Conservation (phyloP, 1,139 yeast genomes). For the Pneumocystis carinii region DNA sequence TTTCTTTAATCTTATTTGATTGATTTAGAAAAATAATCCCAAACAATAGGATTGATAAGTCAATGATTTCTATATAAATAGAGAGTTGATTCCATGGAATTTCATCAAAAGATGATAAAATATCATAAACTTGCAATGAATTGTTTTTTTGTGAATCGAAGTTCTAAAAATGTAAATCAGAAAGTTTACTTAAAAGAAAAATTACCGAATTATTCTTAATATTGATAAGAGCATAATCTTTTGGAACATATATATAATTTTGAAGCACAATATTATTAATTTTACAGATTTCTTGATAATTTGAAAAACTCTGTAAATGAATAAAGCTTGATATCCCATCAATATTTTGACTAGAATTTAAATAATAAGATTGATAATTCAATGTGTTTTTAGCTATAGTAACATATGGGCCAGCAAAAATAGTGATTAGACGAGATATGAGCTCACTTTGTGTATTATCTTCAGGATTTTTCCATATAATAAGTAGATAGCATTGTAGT, state of each 20-base stretch:
- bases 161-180: not conserved
- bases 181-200: not conserved
- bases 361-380: not conserved
- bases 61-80: not conserved
- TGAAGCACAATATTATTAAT: not conserved
- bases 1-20: constrained; percentile 69
- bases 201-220: not conserved
- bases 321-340: not conserved
- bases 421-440: not conserved
- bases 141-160: not conserved
- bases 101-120: not conserved
- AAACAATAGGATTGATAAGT: not conserved
- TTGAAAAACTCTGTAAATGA: not conserved
- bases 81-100: not conserved
- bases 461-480: not conserved
- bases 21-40: constrained; percentile 19
- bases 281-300: not conserved
- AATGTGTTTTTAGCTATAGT: not conserved
- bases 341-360: not conserved
- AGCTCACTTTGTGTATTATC: not conserved
- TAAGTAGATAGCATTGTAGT: not conserved
- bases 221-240: not conserved
- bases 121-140: not conserved
- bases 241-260: not conserved
- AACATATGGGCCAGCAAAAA: not conserved